phyloP scores from a whole-genome alignment of 176 grass and related monocot genomes.

The Triticum dicoccoides region DNA sequence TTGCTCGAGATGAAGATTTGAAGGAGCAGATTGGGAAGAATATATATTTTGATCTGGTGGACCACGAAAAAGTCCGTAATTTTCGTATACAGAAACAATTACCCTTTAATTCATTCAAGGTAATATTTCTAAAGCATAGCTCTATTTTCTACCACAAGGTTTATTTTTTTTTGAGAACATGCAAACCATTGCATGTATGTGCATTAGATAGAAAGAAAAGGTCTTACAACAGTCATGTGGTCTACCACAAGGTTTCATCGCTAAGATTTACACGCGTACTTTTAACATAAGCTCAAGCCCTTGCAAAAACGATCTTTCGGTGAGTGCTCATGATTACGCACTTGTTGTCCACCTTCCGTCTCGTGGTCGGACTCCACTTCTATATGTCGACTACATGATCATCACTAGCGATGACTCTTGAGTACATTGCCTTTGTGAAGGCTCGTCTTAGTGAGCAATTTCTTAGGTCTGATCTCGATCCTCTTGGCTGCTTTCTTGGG shows the following conservation, averaged over 20 bases:
- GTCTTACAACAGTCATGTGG: not conserved
- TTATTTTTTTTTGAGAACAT: not conserved
- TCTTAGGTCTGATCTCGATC: too few species aligned
- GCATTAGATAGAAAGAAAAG: not conserved
- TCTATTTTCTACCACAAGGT: slow-evolving; percentile 3
- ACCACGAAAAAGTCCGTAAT: slow-evolving; percentile 97
- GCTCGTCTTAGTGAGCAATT: too few species aligned
- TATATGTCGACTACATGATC: too few species aligned
- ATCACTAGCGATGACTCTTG: too few species aligned
- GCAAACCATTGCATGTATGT: not conserved
- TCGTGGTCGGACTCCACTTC: too few species aligned
- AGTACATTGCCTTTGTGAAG: too few species aligned
- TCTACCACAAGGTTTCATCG: not conserved
- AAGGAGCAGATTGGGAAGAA: slow-evolving; percentile 83
- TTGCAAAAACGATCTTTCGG: not conserved
- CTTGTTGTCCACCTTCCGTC: too few species aligned
- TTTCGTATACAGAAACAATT: slow-evolving; percentile 98
- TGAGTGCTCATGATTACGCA: too few species aligned
- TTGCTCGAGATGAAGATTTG: slow-evolving; percentile 82
- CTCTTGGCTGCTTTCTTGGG: too few species aligned
- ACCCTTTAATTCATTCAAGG: slow-evolving; percentile 92
- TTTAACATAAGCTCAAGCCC: slow-evolving; percentile 3
- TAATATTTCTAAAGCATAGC: slow-evolving; percentile 26
- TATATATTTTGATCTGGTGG: slow-evolving; percentile 94
- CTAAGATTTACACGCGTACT: not conserved